These are phyloP conservation scores for Myrmaecium sp. DNA, from an alignment of 2,329 filamentous ascomycete genomes.

Conservation along the genomic window DNA sequence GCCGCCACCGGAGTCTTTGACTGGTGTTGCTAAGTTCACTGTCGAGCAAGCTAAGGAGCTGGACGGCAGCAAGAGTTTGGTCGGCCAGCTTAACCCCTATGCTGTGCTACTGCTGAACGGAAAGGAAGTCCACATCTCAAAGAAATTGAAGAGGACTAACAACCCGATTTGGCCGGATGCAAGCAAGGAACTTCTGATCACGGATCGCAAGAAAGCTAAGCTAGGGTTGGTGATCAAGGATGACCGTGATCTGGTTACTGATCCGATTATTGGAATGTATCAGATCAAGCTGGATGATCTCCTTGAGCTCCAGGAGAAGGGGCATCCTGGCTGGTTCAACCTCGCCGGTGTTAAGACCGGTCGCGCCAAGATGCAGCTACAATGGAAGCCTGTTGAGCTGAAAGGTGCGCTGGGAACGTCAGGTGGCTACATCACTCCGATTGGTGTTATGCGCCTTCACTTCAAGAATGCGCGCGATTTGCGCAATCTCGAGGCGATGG, in stretches of 20 bases:
- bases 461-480: constrained; percentile 70
- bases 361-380: constrained; percentile 73
- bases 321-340: constrained; percentile 94
- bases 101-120: constrained; percentile 77
- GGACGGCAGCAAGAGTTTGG: constrained; percentile 78
- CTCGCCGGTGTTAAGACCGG: constrained; percentile 66
- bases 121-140: constrained; percentile 75
- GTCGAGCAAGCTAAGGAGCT: constrained; percentile 94
- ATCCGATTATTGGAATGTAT: constrained; percentile 78
- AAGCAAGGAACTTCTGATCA: constrained; percentile 86
- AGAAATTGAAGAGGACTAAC: constrained; percentile 91
- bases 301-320: constrained; percentile 76
- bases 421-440: constrained; percentile 79
- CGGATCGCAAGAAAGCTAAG: constrained; percentile 77
- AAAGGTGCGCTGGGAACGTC: constrained; percentile 60
- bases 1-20: constrained; percentile 75
- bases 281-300: constrained; percentile 93
- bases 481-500: constrained; percentile 84
- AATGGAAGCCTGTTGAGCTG: constrained; percentile 90
- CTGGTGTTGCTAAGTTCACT: constrained; percentile 84
- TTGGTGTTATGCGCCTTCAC: constrained; percentile 89
- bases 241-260: constrained; percentile 67
- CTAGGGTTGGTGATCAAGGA: constrained; percentile 90
- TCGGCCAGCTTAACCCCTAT: constrained; percentile 84
- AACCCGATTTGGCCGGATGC: constrained; percentile 92